Conservation (phyloP, 2,329 filamentous ascomycete genomes). For the Geosmithia flava region DNA sequence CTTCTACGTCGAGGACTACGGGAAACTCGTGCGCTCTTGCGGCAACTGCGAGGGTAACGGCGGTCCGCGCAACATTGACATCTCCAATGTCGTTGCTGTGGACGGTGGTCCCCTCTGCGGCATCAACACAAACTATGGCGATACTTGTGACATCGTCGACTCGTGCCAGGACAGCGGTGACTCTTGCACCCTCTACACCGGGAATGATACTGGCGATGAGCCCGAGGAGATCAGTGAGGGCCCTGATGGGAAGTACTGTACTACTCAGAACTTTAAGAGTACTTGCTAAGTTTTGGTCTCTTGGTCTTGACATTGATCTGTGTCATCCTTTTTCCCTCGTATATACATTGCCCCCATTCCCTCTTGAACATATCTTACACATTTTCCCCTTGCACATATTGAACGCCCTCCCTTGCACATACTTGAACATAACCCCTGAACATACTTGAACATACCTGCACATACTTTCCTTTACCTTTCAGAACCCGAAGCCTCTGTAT, state of each 20-base stretch:
- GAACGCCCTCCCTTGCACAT: no score
- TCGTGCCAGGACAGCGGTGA: slow-evolving; percentile 3
- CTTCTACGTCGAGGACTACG: slow-evolving; percentile 30
- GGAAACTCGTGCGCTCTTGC: slow-evolving; percentile 34
- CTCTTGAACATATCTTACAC: not conserved
- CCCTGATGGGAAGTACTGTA: slow-evolving; percentile 14
- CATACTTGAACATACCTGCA: no score
- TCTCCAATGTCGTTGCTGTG: slow-evolving; percentile 15
- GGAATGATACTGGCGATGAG: slow-evolving; percentile 21
- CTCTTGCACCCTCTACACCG: slow-evolving; percentile 13
- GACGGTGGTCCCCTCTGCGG: slow-evolving; percentile 22
- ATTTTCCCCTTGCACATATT: not conserved
- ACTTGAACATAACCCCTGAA: no score
- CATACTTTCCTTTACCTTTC: not conserved
- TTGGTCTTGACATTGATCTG: not conserved
- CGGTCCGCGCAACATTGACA: slow-evolving; percentile 12
- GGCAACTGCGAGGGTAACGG: slow-evolving; percentile 27
- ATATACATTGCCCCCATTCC: not conserved
- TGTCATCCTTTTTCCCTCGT: not conserved
- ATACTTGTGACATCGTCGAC: slow-evolving; percentile 8
- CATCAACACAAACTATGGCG: slow-evolving; percentile 21
- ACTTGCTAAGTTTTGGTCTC: not conserved
- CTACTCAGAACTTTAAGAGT: not conserved
- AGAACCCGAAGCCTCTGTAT: no score
- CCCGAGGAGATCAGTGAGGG: slow-evolving; percentile 22